These are phyloP conservation scores for Trichoderma gamsii DNA, from an alignment of 495 filamentous ascomycete species.

Conservation along the genomic window DNA sequence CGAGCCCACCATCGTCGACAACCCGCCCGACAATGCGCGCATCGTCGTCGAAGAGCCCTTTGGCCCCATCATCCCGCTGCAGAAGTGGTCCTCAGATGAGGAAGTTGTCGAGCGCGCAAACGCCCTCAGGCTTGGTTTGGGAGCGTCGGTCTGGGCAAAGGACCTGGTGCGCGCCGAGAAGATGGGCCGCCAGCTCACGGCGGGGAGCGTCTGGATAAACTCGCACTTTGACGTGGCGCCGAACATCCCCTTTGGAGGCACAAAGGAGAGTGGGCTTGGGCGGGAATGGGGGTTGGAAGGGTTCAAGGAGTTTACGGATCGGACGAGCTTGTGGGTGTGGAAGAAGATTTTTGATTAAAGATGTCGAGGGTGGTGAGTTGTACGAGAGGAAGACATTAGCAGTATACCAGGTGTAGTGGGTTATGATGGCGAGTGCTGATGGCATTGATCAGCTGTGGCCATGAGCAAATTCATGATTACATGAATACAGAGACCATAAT, in stretches of 20 bases:
- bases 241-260: constrained; percentile 49
- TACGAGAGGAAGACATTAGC: neutral
- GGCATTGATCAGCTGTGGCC: no score
- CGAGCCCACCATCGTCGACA: constrained; percentile 44
- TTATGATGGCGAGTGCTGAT: no score
- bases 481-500: no score
- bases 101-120: constrained; percentile 55
- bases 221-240: constrained; percentile 43
- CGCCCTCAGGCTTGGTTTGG: constrained; percentile 49
- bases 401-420: neutral
- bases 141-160: constrained; percentile 51
- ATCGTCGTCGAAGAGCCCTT: constrained; percentile 48
- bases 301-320: constrained; percentile 18
- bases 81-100: constrained; percentile 51
- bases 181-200: constrained; percentile 47
- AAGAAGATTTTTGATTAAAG: constrained; percentile 18
- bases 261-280: constrained; percentile 62
- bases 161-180: constrained; percentile 45
- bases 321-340: constrained; percentile 17
- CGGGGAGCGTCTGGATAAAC: constrained; percentile 57
- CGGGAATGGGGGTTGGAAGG: constrained; percentile 16
- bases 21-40: constrained; percentile 37
- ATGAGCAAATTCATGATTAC: no score
- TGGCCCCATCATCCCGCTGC: constrained; percentile 51
- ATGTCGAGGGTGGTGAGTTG: neutral